Percentiles rank a stretch among this genome's conserved stretches.
phyloP scores from a whole-genome alignment of 78 protist genomes.

The Ministeria vibrans region DNA sequence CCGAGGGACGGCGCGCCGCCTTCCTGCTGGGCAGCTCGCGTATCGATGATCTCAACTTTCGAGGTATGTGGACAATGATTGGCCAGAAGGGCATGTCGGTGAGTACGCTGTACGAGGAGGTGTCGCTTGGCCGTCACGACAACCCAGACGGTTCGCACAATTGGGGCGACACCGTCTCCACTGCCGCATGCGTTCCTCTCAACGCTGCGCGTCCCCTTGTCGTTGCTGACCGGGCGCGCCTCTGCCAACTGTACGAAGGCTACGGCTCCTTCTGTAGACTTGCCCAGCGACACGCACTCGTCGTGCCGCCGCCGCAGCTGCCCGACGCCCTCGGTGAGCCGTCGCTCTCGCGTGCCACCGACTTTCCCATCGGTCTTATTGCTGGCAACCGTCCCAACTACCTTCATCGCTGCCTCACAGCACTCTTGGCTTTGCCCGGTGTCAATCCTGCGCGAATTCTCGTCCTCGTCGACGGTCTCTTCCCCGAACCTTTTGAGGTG shows the following conservation, averaged over 20 bases:
- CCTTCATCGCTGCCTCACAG: not conserved
- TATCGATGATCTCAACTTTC: not conserved
- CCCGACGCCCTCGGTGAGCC: not conserved
- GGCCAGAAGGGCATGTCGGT: not conserved
- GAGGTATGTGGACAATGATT: not conserved
- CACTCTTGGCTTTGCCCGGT: not conserved
- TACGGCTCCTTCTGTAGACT: not conserved
- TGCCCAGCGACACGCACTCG: not conserved
- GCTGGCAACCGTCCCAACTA: not conserved
- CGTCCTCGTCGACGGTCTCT: constrained; percentile 14
- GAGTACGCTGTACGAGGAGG: not conserved
- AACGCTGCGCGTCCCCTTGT: not conserved
- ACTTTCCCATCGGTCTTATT: not conserved
- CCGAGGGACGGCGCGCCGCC: not conserved
- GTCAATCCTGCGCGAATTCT: not conserved
- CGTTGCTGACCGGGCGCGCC: too few relatives aligned
- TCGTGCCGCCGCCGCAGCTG: too few relatives aligned
- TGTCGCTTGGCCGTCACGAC: not conserved
- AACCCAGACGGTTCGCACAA: too few relatives aligned
- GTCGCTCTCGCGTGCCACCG: not conserved
- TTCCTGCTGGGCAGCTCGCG: not conserved
- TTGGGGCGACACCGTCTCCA: not conserved
- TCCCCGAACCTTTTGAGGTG: not conserved
- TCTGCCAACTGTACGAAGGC: not conserved
- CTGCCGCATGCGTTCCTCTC: not conserved